These are phyloP conservation scores for Lentinula aciculospora DNA, from an alignment of 768 basidiomycete species.

Conservation along the genomic window DNA sequence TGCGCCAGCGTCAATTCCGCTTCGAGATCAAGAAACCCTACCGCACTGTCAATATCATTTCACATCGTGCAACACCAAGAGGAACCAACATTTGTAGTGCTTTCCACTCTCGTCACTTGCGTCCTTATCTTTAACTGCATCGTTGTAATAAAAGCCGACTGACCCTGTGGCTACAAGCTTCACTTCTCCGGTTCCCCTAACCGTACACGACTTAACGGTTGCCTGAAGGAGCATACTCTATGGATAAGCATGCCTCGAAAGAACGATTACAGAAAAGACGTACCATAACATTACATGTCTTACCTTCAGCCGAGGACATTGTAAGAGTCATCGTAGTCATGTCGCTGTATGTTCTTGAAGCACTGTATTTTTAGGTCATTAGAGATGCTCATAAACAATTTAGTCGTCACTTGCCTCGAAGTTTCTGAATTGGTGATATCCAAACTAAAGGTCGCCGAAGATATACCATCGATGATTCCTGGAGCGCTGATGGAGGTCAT, in stretches of 20 bases:
- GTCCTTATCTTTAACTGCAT: neutral
- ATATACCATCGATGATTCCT: neutral
- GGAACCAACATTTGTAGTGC: slow-evolving; percentile 36
- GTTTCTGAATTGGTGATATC: neutral
- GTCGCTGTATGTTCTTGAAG: neutral
- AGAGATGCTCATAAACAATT: no score
- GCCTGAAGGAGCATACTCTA: slow-evolving; percentile 84
- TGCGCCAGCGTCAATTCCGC: slow-evolving; percentile 63
- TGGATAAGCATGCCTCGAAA: slow-evolving; percentile 42
- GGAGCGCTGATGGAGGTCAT: neutral
- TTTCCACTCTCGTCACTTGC: slow-evolving; percentile 25
- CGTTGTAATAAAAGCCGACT: slow-evolving; percentile 26
- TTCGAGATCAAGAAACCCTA: neutral
- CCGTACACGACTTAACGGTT: slow-evolving; percentile 84
- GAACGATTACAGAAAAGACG: neutral
- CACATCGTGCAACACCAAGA: slow-evolving; percentile 85
- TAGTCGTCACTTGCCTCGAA: no score
- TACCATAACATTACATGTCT: neutral
- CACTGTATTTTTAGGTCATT: neutral
- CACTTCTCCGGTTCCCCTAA: slow-evolving; percentile 72
- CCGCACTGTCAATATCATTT: slow-evolving; percentile 24
- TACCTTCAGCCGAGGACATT: neutral
- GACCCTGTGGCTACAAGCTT: slow-evolving; percentile 89
- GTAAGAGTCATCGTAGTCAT: neutral
- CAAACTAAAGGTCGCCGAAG: neutral